Percentiles rank a stretch among this genome's conserved stretches.
Evolutionary conservation across 257 asterid genomes (phyloP).

Genomic region (Parsonsia alboflavescens): DNA sequence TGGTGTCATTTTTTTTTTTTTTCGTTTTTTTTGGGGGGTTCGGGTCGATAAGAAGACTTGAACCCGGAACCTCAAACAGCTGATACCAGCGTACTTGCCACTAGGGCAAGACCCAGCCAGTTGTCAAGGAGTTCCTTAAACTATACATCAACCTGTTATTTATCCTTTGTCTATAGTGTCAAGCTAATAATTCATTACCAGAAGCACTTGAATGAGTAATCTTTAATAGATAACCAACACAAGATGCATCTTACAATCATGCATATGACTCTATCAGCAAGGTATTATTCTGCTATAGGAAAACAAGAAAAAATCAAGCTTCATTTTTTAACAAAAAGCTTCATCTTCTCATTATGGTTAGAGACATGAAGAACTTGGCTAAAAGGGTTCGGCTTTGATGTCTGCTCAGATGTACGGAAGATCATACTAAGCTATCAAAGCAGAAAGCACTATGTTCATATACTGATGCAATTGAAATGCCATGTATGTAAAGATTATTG

Average conservation of each 20-base stretch:
- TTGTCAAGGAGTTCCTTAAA: background rate
- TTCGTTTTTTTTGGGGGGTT: too few species aligned
- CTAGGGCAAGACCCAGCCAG: too few species aligned
- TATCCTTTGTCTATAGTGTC: background rate
- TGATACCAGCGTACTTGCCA: too few species aligned
- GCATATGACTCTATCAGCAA: background rate
- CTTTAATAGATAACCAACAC: background rate
- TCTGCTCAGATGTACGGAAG: background rate
- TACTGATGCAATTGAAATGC: background rate
- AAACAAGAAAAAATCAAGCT: background rate
- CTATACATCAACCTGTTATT: background rate
- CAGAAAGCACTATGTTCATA: background rate
- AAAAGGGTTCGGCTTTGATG: background rate
- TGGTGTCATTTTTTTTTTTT: too few species aligned
- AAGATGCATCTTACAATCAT: background rate
- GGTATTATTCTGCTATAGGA: background rate
- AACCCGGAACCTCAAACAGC: too few species aligned
- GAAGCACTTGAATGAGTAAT: background rate
- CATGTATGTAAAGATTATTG: background rate
- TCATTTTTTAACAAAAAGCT: background rate
- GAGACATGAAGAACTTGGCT: background rate
- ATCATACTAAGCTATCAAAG: background rate
- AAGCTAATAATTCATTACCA: background rate
- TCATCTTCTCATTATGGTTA: background rate
- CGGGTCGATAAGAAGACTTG: too few species aligned